A percentile compares a stretch with the other conserved stretches of the same genome.
phyloP scores from a whole-genome alignment of 164 flowering plant species.

The Litsea cubeba region DNA sequence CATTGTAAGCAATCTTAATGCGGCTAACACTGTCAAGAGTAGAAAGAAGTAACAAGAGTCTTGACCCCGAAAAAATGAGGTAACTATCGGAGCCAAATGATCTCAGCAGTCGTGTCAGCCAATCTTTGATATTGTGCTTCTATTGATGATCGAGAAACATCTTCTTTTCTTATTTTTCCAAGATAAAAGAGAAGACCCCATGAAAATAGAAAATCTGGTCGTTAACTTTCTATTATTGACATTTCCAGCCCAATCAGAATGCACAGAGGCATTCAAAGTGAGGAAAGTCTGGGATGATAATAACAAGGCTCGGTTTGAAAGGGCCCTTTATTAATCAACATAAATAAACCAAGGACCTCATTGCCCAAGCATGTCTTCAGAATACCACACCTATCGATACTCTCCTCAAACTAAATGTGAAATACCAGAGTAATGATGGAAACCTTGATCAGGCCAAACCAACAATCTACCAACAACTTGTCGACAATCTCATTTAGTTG shows the following conservation, averaged over 20 bases:
- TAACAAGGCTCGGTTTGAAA: too few species aligned
- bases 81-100: neutral
- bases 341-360: too few species aligned
- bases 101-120: constrained; percentile 1
- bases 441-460: too few species aligned
- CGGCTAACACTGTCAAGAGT: neutral
- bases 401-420: too few species aligned
- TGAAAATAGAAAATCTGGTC: neutral
- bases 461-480: too few species aligned
- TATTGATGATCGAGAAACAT: neutral
- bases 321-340: too few species aligned
- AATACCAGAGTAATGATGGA: too few species aligned
- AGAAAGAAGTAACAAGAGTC: neutral
- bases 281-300: too few species aligned
- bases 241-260: neutral
- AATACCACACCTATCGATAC: too few species aligned
- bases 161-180: constrained; percentile 4
- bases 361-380: too few species aligned
- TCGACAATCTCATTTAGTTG: too few species aligned
- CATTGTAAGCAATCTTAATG: neutral
- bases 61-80: neutral
- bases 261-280: neutral
- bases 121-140: neutral
- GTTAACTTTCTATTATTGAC: neutral
- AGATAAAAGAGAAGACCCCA: neutral